Evolutionary conservation across 768 basidiomycete genomes (phyloP), one percentile per base, ranked within the genome.

Genomic region (Lentinula boryana): DNA sequence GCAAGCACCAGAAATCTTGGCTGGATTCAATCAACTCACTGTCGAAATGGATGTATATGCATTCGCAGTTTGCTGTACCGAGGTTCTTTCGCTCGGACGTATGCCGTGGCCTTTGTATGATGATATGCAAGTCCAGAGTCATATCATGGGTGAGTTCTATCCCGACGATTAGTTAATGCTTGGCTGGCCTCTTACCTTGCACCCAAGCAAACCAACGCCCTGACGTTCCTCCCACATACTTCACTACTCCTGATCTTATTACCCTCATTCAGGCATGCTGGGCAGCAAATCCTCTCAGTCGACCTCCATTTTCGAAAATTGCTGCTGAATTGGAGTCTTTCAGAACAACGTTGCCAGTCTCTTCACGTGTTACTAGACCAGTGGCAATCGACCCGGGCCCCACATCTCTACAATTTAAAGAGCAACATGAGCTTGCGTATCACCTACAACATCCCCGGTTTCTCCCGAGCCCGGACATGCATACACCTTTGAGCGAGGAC

Each of bases 1-100:
- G 89, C 83, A 83, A 64, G 83, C 85, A 4, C 89, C 89, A 0
- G 88, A 91, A 67, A 71, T 89, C 49, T 75, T 89, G 71, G 68
- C 68, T 21, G 86, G 83, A 1, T 66, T 72, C 6, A 71, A 74
- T 10, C 69, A 69, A 31, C 69, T 84, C 48, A 89, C 85, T 0
- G 69, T 75, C 2, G 78, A 82, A 36, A 80, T 79, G 53, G 89
- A 91, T 66, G 81, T 89, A 4, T 92, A 88, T 57, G 81, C 88
- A 1, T 92, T 82, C 66, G 83, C 84, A 0, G 84, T 91, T 58
- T 76, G 78, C 46, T 88, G 86, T 60, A 72, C 84, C 6, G 87
- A 89, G 68, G 81, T 88, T 56, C 70, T 88, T 31, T 78, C 80
- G 0, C 82, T 84, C 73, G 87, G 86, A 4, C 78, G 80, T 58